Evolutionary conservation across 192 early-diverging fungal species (phyloP), one percentile per base, ranked within the genome.

Genomic region (Coemansia sp.): DNA sequence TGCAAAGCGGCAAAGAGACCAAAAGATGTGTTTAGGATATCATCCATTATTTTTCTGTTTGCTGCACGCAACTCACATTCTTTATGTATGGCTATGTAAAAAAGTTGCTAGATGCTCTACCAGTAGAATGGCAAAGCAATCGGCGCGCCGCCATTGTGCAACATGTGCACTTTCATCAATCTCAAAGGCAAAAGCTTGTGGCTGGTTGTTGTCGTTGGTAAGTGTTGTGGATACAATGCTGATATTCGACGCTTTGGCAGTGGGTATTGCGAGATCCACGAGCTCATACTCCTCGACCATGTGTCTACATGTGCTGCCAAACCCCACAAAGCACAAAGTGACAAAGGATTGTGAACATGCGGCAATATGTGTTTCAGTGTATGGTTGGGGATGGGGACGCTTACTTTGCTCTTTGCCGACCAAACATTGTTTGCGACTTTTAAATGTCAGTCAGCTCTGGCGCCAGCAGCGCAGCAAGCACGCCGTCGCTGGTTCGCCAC

Each of bases 381-480:
- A n/a, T 12, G 32, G 41, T 45, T 45, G 41, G 41, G 41, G 41
- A n/a, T 35, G 32, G 41, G 41, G 41, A n/a, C 4, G 41, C 41
- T 45, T 45, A 45, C 41, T 15, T 45, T 45, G 4, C 41, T 45
- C 15, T 45, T 45, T 45, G 41, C 41, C 41, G 41, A 45, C 15
- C 41, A 45, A 45, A 5, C 41, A 45, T 45, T n/a, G 41, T n/a
- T 45, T 45, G 41, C 41, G 2, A 45, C 41, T 45, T 12, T n/a
- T 15, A n/a, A 45, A 45, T 21, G 64, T 81, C 78, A 24, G 78
- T 81, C 43, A 81, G 78, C 62, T 73, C 72, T 9, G 77, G 72
- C 37, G 72, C 59, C 54, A 80, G 71, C 62, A 74, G 76, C 60
- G 29, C 78, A 5, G 72, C 53, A 25, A 71, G 59, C 56, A 81